phyloP scores from a whole-genome alignment of 441 rosid species.

The Lepidium campestre region DNA sequence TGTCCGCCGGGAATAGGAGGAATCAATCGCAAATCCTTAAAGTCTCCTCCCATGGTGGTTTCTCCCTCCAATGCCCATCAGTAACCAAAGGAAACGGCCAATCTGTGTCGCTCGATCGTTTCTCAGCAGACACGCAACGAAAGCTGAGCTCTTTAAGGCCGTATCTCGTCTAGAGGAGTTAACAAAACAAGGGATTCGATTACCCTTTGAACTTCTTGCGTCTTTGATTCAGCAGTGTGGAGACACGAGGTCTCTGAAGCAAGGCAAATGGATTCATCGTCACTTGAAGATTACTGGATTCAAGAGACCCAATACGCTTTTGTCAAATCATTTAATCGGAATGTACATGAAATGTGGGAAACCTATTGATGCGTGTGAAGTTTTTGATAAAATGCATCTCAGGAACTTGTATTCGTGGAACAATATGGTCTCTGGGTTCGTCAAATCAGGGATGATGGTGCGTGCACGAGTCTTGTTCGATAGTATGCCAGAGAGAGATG shows the following conservation, averaged over 20 bases:
- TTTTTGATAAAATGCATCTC: conserved; percentile 58
- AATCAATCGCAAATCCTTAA: neutral
- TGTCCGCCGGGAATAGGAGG: neutral
- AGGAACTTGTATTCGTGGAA: conserved; percentile 72
- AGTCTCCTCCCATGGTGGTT: conserved; percentile 39
- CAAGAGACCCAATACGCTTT: conserved; percentile 40
- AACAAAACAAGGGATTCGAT: conserved; percentile 46
- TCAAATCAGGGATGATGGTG: conserved; percentile 50
- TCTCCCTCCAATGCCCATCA: conserved; percentile 48
- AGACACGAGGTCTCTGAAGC: conserved; percentile 40
- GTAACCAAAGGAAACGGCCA: conserved; percentile 28
- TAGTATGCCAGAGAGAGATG: conserved; percentile 62
- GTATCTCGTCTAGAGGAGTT: conserved; percentile 47
- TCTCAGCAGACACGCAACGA: conserved; percentile 27
- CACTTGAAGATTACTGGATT: conserved; percentile 62
- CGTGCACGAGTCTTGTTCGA: conserved; percentile 63
- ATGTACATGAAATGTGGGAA: conserved; percentile 53
- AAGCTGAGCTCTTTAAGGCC: conserved; percentile 42
- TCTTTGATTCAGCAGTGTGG: conserved; percentile 43
- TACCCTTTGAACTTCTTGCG: conserved; percentile 44
- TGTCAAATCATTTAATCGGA: conserved; percentile 51
- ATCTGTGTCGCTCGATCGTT: conserved; percentile 40
- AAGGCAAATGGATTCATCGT: conserved; percentile 70
- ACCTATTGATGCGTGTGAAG: conserved; percentile 36
- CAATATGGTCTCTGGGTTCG: conserved; percentile 63